Conservation (phyloP, 2,329 filamentous ascomycete species). For the Cadophora malorum region DNA sequence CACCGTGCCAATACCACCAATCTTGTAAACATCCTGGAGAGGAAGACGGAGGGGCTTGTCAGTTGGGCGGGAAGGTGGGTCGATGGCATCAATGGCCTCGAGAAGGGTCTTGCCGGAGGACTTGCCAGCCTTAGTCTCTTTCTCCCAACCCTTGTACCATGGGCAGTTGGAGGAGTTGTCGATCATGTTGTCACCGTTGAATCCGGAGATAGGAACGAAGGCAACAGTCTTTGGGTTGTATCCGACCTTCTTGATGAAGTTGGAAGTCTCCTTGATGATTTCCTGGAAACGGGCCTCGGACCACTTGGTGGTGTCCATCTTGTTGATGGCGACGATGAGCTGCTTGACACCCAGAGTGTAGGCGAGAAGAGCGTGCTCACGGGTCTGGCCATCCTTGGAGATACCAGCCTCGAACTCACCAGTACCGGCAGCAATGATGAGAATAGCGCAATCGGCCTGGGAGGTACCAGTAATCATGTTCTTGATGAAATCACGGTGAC, state of each 20-base stretch:
- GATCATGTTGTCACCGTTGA: constrained; percentile 99
- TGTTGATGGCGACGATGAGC: constrained; percentile 99
- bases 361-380: constrained; percentile 99
- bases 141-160: constrained; percentile 99
- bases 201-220: constrained; percentile 99
- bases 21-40: constrained; percentile 99
- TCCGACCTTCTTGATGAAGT: constrained; percentile 99
- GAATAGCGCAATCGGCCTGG: constrained; percentile 99
- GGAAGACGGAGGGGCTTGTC: constrained; percentile 99
- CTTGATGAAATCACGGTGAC: constrained; percentile 99
- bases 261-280: constrained; percentile 99
- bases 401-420: constrained; percentile 99
- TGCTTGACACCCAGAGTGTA: constrained; percentile 99
- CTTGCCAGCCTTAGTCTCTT: constrained; percentile 93
- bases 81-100: constrained; percentile 97
- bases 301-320: constrained; percentile 99
- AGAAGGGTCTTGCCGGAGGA: constrained; percentile 94
- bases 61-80: constrained; percentile 88
- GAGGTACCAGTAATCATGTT: constrained; percentile 99
- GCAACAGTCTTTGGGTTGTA: constrained; percentile 99
- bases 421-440: constrained; percentile 99
- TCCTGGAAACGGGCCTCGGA: constrained; percentile 94
- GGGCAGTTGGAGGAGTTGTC: constrained; percentile 87
- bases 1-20: constrained; percentile 99
- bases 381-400: constrained; percentile 99